phyloP scores from a whole-genome alignment of 768 basidiomycete species.

The Trametes cinnabarina region DNA sequence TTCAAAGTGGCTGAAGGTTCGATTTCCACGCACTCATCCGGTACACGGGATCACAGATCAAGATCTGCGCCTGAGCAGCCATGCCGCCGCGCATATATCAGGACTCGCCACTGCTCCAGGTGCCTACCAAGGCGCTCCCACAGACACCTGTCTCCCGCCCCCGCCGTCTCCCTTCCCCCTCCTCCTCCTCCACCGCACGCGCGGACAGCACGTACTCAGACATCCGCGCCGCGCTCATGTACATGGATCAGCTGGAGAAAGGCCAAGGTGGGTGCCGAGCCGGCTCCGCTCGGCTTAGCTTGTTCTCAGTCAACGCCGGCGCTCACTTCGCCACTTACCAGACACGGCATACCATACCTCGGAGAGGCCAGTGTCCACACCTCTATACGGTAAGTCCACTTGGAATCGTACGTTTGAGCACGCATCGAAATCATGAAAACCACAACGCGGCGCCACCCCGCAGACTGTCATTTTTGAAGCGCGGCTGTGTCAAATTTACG shows the following conservation, averaged over 20 bases:
- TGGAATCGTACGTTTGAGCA: too few species aligned
- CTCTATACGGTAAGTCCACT: too few species aligned
- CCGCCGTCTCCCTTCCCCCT: neutral
- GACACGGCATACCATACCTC: too few species aligned
- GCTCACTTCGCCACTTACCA: too few species aligned
- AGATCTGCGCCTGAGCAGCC: neutral
- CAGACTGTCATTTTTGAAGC: too few species aligned
- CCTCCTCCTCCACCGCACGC: neutral
- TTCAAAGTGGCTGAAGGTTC: too few species aligned
- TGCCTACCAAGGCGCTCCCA: neutral
- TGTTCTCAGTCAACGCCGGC: too few species aligned
- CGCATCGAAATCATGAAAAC: too few species aligned
- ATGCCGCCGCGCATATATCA: slow-evolving; percentile 2
- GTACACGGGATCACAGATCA: slow-evolving; percentile 5
- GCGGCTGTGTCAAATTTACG: too few species aligned
- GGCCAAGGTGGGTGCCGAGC: neutral
- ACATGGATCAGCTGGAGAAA: slow-evolving; percentile 6
- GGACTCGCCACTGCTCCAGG: neutral
- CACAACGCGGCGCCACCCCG: too few species aligned
- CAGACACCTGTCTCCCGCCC: neutral
- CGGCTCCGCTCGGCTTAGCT: neutral
- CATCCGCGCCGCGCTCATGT: slow-evolving; percentile 1
- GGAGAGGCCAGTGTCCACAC: too few species aligned
- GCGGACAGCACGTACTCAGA: neutral
- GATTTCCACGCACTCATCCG: neutral